Conservation (phyloP, 2,329 filamentous ascomycete species). For the Drechslerella stenobrocha region DNA sequence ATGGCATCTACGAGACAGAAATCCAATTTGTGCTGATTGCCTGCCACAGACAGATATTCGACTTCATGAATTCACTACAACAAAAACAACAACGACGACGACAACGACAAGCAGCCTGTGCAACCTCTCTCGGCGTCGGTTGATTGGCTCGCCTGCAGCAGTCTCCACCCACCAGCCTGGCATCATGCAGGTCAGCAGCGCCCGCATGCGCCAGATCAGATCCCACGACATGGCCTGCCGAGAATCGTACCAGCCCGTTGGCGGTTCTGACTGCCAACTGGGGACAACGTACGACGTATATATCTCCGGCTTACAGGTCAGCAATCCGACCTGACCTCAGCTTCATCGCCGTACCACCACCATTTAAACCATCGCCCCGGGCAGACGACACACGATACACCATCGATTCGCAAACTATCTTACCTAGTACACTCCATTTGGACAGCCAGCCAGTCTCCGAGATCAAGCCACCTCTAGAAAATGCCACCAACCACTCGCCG, state of each 20-base stretch:
- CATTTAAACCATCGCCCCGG: not conserved
- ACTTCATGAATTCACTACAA: too few species aligned
- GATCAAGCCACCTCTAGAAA: not conserved
- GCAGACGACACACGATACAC: not conserved
- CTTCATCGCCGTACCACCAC: not conserved
- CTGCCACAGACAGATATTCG: too few species aligned
- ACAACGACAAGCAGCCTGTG: too few species aligned
- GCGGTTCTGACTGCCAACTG: slow-evolving; percentile 3
- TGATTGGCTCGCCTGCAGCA: too few species aligned
- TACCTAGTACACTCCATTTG: too few species aligned
- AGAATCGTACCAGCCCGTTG: not conserved
- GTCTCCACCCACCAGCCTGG: too few species aligned
- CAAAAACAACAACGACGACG: too few species aligned
- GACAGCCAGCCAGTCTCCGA: not conserved
- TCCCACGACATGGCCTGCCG: not conserved
- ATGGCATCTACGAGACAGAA: too few species aligned
- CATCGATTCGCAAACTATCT: too few species aligned
- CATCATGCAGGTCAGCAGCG: not conserved
- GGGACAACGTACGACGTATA: not conserved
- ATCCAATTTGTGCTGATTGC: too few species aligned
- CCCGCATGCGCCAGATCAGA: slow-evolving; percentile 1
- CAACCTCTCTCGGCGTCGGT: too few species aligned
- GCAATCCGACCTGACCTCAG: not conserved
- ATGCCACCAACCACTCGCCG: slow-evolving; percentile 8
- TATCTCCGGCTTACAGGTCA: too few species aligned